Base-by-base conservation (phyloP, 2,329 filamentous ascomycete genomes). In the Stagonosporopsis tanaceti region DNA sequence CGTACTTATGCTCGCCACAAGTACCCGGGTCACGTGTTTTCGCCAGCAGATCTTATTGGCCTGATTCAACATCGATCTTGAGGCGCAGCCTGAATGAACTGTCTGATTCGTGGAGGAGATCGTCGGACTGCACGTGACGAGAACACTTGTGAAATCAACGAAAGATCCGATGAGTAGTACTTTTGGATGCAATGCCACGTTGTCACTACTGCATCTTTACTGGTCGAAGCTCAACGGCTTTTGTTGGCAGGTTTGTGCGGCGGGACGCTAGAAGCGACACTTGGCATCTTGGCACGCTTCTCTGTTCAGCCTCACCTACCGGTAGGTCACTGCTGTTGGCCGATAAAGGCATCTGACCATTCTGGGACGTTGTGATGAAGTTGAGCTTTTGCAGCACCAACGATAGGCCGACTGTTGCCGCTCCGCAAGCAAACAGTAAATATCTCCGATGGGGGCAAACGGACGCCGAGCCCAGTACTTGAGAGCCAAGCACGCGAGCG, bases 401-500 rank as follows among this genome's bases (percentile, higher is more conserved):
- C 11, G 6, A 37, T 17, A 20, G 6, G 15, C 20, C 2, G 20
- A n/a, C 34, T 5, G n/a, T 38, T 6, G n/a, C 11, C 20, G 38
- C 6, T 37, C 22, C 22, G 25, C 7, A 20, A 22, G 8, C 4
- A 15, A 22, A n/a, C 5, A 17, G 3, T 11, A 14, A n/a, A 14
- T 34, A n/a, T 14, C 3, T 38, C 20, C 38, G 8, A 32, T 38
- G 3, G 32, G 17, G 27, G 17, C 38, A 22, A n/a, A 27, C 20
- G 6, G 12, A 30, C 25, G 50, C 42, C 42, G 14, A 53, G 50
- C 40, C 41, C 12, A 40, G 25, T 32, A 20, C 27, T 27, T 27
- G 7, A 8, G 28, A 25, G 53, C 53, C 53, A 57, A 57, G 53
- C 17, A 25, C 28, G 9, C 24, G 14, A 32, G 51, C 15, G 15